Base-by-base conservation (phyloP, 164 flowering plant genomes). In the Cinnamomum micranthum region DNA sequence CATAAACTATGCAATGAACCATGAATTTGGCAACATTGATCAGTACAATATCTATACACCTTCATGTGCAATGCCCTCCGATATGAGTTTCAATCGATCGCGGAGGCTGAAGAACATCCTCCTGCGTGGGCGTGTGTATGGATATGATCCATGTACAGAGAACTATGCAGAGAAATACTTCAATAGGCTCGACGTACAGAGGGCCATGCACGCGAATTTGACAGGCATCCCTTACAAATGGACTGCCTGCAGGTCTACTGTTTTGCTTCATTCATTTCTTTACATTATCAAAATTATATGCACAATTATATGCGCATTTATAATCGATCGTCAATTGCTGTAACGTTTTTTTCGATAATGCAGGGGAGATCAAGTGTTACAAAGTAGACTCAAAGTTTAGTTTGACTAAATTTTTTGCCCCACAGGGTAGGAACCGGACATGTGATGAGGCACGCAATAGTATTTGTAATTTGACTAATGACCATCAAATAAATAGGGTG, bases 41-140 rank as follows among this genome's bases (percentile, higher is more conserved):
- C 97, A 83, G 69, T 95, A 95, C 86, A 92, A 87, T 79, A 91
- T 95, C 24, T 95, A 93, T 58, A 85, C 98, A 1, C 89, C 93
- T 0, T 20, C 86, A 19, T 93, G 98, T 74, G 68, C 66, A 60
- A 73, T 76, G 1, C 1, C 52, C 4, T 33, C 77, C 24, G 74
- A 81, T 4, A 67, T 62, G 1, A 83, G 75, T 83, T 22, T 86
- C 15, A 50, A 65, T n/a, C 59, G 73, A 70, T 25, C 75, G 41
- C 2, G 79, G 4, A 78, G 91, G 84, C 77, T 88, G 65, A 83
- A 82, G 74, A 90, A 87, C 73, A 83, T 87, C 4, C 85, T 92
- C 1, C 22, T 89, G 3, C 83, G 84, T 4, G 59, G 86, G 10
- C 80, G 89, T 17, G 73, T 86, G 10, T 73, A 85, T 2, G 91